Conservation (phyloP, 1,139 yeast genomes). For the Keqinozyma sinolaborantium region DNA sequence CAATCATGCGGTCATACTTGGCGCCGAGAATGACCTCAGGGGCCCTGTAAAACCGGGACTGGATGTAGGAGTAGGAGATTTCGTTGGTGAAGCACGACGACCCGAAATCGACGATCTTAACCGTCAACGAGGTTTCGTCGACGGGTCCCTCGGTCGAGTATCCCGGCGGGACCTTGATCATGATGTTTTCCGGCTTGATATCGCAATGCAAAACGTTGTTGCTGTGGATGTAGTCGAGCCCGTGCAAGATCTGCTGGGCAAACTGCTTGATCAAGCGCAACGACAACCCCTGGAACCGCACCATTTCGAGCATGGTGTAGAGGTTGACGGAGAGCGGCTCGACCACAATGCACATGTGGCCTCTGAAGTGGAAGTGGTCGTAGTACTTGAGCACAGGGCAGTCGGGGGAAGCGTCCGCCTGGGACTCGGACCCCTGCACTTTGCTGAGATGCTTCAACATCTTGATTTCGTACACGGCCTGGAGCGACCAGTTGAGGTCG, state of each 20-base stretch:
- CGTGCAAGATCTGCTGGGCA: slow-evolving; percentile 54
- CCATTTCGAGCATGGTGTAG: slow-evolving; percentile 61
- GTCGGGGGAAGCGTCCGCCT: slow-evolving; percentile 8
- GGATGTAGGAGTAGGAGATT: slow-evolving; percentile 54
- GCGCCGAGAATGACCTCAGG: slow-evolving; percentile 86
- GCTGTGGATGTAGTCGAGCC: slow-evolving; percentile 57
- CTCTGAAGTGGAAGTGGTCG: slow-evolving; percentile 76
- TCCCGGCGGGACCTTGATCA: slow-evolving; percentile 41
- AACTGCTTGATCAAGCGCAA: slow-evolving; percentile 47
- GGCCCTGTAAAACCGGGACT: slow-evolving; percentile 63
- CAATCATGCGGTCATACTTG: slow-evolving; percentile 64
- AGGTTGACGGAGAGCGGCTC: slow-evolving; percentile 69
- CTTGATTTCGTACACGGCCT: slow-evolving; percentile 76
- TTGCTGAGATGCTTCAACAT: slow-evolving; percentile 48
- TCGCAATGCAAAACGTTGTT: slow-evolving; percentile 73
- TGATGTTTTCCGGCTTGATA: slow-evolving; percentile 66
- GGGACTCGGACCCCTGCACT: slow-evolving; percentile 11
- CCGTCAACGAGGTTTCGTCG: slow-evolving; percentile 18
- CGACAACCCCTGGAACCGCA: slow-evolving; percentile 59
- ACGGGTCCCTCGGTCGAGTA: slow-evolving; percentile 7
- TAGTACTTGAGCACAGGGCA: slow-evolving; percentile 51
- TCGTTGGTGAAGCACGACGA: slow-evolving; percentile 51
- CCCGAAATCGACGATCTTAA: slow-evolving; percentile 67
- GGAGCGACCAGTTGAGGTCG: slow-evolving; percentile 70
- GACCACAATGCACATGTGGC: slow-evolving; percentile 79